Evolutionary conservation across 2,329 filamentous ascomycete species (phyloP), one percentile per base, ranked within the genome.

Genomic region (Paramyrothecium roridum): DNA sequence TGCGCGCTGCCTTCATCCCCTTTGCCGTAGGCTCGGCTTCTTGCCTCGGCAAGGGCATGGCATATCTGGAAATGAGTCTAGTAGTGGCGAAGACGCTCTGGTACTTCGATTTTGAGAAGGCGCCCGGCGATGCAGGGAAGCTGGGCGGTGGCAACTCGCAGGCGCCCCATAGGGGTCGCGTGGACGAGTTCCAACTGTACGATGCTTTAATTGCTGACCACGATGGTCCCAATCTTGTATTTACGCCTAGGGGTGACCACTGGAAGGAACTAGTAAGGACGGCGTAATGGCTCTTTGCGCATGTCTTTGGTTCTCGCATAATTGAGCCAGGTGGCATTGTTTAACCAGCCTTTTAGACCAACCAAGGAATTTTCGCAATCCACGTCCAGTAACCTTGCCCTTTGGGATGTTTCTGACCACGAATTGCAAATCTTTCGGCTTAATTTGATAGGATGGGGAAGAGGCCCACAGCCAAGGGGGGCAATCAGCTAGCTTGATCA

Each of bases 1-100:
- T 55, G 52, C 26, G 52, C 26, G 33, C 34, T 13, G 56, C 56
- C 8, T 49, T 49, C 47, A 40, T 37, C 17, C 54, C 55, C 6
- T 57, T 57, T 23, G 50, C 40, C 3, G 11, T 40, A 12, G 54
- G 54, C n/a, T 40, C 48, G 8, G 23, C 55, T 8, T 23, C 19
- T 17, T 59, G 57, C 40, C 51, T 52, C 3, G 57, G 55, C n/a
- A 59, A 55, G 37, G 21, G 48, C 12, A 33, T 58, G 52, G 57
- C 57, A 1, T 58, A 50, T 12, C 23, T 54, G 19, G 57, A 56
- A 45, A 34, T 54, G 22, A 54, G 40, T 7, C 48, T 58, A 2
- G 33, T 47, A 2, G 23, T 56, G n/a, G 57, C 57, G 13, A 54
- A 48, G 33, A 54, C 56, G 2, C 13, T 56, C 13, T 57, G 54